Percentiles rank a stretch among this genome's conserved stretches.
phyloP scores from a whole-genome alignment of 306 rosid species.

The Quercus gilva region DNA sequence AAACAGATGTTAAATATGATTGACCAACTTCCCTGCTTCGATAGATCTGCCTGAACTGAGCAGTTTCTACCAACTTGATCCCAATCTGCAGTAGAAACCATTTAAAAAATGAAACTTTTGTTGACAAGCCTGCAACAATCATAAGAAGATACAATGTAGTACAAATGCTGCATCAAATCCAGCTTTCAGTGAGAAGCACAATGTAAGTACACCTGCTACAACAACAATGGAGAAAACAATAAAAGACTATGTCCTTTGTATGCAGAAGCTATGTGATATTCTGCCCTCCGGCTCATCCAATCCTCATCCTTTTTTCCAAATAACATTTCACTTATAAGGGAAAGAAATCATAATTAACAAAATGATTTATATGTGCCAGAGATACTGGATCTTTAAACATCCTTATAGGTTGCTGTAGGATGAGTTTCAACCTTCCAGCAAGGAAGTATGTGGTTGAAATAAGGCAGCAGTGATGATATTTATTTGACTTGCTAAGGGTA shows the following conservation, averaged over 20 bases:
- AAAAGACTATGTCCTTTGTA: neutral
- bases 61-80: conserved; percentile 27
- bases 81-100: conserved; percentile 47
- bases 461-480: no score
- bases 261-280: no score
- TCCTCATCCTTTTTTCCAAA: neutral
- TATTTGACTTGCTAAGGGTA: no score
- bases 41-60: conserved; percentile 77
- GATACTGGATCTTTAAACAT: neutral
- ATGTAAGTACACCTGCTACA: conserved; percentile 2
- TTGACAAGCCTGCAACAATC: conserved; percentile 1
- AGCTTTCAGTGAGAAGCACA: neutral
- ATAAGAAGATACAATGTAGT: conserved; percentile 11
- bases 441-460: no score
- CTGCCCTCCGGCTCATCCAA: neutral
- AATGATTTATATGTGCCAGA: neutral
- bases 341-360: neutral
- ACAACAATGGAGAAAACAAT: conserved; percentile 7
- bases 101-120: conserved; percentile 11
- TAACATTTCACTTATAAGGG: neutral
- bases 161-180: conserved; percentile 1
- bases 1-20: conserved; percentile 80
- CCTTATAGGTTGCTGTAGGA: no score
- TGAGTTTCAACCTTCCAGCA: no score
- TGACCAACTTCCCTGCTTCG: conserved; percentile 95